Evolutionary conservation across 352 stramenopile species (phyloP).

Genomic region (Globisporangium perplexum): DNA sequence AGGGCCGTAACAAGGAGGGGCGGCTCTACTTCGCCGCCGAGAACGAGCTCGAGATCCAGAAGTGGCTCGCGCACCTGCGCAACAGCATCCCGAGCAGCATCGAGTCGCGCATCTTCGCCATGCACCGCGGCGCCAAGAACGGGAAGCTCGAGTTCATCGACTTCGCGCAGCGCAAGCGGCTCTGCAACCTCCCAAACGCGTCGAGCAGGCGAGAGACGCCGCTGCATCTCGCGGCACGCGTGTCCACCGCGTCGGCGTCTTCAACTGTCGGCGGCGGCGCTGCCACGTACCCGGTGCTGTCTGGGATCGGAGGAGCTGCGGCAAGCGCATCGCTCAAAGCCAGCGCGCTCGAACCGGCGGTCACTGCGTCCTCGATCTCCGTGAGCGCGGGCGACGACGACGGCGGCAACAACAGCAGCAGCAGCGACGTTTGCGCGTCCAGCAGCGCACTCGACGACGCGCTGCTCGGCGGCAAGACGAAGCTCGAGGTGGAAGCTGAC

Average conservation of each 20-base stretch:
- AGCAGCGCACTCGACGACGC: neutral
- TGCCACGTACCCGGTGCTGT: neutral
- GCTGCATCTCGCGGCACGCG: slow-evolving; percentile 61
- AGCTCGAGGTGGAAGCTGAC: slow-evolving; percentile 40
- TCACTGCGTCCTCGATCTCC: slow-evolving; percentile 26
- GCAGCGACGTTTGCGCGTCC: slow-evolving; percentile 7
- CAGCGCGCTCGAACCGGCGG: slow-evolving; percentile 20
- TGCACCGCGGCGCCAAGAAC: slow-evolving; percentile 60
- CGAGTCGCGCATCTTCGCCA: slow-evolving; percentile 70
- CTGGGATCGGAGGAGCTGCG: neutral
- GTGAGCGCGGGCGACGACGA: slow-evolving; percentile 24
- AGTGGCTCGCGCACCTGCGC: slow-evolving; percentile 83
- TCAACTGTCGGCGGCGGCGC: neutral
- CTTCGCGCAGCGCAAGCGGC: slow-evolving; percentile 37
- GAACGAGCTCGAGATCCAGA: slow-evolving; percentile 84
- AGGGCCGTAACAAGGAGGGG: slow-evolving; percentile 81
- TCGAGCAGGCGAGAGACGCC: slow-evolving; percentile 35
- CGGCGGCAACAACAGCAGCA: slow-evolving; percentile 17
- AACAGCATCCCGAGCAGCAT: slow-evolving; percentile 70
- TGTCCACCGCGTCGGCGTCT: slow-evolving; percentile 6
- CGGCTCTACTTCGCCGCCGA: slow-evolving; percentile 83
- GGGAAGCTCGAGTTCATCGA: slow-evolving; percentile 61
- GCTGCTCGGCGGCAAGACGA: slow-evolving; percentile 21
- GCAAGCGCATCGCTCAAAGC: slow-evolving; percentile 1
- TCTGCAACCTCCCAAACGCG: slow-evolving; percentile 30